Evolutionary conservation across 306 rosid genomes (phyloP).

Genomic region (Acacia confusa): DNA sequence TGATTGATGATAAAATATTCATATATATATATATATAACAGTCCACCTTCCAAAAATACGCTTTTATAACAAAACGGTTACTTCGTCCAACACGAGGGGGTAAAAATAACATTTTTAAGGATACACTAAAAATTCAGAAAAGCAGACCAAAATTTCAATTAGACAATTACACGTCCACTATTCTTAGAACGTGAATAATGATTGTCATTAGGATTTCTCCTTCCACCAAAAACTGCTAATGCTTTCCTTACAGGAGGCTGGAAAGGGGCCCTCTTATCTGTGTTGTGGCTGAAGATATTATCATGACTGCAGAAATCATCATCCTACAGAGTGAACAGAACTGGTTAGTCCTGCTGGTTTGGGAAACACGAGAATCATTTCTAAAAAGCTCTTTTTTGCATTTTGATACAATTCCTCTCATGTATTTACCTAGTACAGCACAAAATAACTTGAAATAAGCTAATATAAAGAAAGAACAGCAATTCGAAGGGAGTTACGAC

Average conservation of each 20-base stretch:
- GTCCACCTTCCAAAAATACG: background rate
- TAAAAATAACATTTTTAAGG: background rate
- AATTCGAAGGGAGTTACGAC: background rate
- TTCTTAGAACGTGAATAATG: constrained; percentile 71
- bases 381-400: no score
- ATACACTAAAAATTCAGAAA: background rate
- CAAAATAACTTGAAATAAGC: no score
- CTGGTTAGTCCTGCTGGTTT: background rate
- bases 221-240: constrained; percentile 68
- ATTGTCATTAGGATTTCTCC: constrained; percentile 92
- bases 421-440: no score
- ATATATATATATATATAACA: background rate
- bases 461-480: background rate
- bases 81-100: background rate
- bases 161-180: constrained; percentile 24
- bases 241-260: constrained; percentile 91
- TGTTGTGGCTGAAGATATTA: constrained; percentile 64
- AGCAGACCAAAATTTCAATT: background rate
- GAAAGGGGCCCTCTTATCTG: constrained; percentile 68
- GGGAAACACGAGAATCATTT: no score
- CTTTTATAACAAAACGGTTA: constrained; percentile 1
- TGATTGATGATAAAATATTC: background rate
- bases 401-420: no score
- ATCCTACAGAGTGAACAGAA: constrained; percentile 47
- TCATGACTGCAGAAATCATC: constrained; percentile 58